phyloP scores from a whole-genome alignment of 2,329 filamentous ascomycete species.

The Spiromastix sp. region DNA sequence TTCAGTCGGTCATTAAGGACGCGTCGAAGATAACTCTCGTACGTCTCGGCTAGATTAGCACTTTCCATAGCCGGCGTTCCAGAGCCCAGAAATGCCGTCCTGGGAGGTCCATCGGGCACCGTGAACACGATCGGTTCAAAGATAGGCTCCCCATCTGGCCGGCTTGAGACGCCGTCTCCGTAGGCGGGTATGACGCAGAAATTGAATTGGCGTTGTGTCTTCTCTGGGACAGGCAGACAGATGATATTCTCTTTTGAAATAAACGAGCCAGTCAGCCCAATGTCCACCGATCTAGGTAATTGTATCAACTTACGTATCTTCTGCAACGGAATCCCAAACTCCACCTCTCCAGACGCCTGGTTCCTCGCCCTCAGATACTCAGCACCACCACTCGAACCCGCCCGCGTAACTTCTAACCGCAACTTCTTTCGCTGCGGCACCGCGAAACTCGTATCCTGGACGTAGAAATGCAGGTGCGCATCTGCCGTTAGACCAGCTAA shows the following conservation, averaged over 20 bases:
- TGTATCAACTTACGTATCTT: conserved; percentile 34
- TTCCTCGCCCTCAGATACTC: conserved; percentile 39
- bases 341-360: conserved; percentile 41
- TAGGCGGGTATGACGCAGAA: conserved; percentile 49
- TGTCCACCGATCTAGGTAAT: neutral
- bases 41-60: conserved; percentile 35
- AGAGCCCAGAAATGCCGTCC: conserved; percentile 32
- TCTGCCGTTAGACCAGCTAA: conserved; percentile 24
- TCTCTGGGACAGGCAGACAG: conserved; percentile 54
- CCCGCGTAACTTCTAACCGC: conserved; percentile 44
- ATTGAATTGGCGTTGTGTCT: conserved; percentile 52
- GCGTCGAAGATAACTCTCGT: conserved; percentile 32
- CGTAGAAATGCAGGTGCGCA: conserved; percentile 31
- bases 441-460: conserved; percentile 49
- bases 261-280: neutral
- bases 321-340: conserved; percentile 42
- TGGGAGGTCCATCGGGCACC: conserved; percentile 43
- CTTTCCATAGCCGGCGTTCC: conserved; percentile 31
- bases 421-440: conserved; percentile 56
- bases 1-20: conserved; percentile 41
- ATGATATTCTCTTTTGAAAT: conserved; percentile 41
- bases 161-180: conserved; percentile 38
- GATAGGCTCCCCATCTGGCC: conserved; percentile 30
- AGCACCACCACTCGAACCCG: conserved; percentile 6
- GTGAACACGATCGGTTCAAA: conserved; percentile 52